Conservation (phyloP, 139 green algal genomes). For the Haematococcus lacustris region DNA sequence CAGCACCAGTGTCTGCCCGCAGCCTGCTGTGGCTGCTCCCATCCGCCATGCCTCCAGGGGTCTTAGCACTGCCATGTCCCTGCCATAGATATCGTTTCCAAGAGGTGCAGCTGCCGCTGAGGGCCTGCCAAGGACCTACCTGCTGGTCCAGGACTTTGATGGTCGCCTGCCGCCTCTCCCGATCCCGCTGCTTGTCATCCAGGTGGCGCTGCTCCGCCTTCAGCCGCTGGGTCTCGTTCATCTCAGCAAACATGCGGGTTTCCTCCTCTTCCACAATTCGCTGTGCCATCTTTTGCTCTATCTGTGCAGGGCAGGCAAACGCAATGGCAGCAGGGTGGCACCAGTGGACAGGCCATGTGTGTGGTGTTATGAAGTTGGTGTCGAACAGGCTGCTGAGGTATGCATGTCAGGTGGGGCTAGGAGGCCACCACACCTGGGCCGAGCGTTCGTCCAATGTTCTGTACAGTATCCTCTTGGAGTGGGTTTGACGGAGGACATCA, state of each 20-base stretch:
- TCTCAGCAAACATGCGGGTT: constrained; percentile 43
- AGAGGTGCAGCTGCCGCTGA: too few species aligned
- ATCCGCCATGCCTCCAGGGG: too few species aligned
- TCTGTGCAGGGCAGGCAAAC: constrained; percentile 37
- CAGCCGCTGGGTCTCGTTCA: constrained; percentile 41
- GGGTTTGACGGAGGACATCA: constrained; percentile 37
- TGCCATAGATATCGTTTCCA: too few species aligned
- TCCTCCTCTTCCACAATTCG: constrained; percentile 43
- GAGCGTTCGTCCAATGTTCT: constrained; percentile 43
- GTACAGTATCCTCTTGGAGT: constrained; percentile 42
- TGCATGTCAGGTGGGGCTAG: too few species aligned
- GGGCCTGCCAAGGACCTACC: too few species aligned
- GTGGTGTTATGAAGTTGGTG: too few species aligned
- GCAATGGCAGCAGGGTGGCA: too few species aligned
- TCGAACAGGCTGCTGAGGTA: too few species aligned
- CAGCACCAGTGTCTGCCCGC: too few species aligned
- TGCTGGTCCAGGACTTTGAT: constrained; percentile 41
- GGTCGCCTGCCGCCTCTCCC: constrained; percentile 19
- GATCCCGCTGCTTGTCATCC: constrained; percentile 31
- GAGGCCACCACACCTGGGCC: constrained; percentile 41
- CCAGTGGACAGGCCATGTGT: too few species aligned
- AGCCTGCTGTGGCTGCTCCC: too few species aligned
- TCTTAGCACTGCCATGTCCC: too few species aligned
- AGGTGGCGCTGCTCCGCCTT: constrained; percentile 40
- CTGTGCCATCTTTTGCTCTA: constrained; percentile 40